Evolutionary conservation across 371 early-diverging fungal genomes (phyloP), one percentile per base, ranked within the genome.

Genomic region (Thermomucor indicae-seudaticae): DNA sequence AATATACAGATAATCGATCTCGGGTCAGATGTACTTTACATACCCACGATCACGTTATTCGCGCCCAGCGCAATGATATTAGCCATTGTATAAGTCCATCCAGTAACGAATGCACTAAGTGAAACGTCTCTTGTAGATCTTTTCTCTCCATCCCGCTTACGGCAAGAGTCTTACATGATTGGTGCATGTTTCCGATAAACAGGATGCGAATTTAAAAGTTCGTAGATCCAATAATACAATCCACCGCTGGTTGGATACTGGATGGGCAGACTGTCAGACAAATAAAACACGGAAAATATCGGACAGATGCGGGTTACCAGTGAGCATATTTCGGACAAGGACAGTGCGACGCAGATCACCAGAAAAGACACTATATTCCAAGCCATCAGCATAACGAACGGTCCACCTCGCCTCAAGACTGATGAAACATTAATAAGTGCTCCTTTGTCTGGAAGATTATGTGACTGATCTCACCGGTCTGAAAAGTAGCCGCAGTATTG

Each of bases 311-410:
- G n/a, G 46, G 20, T 31, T 20, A 53, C 53, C 53, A 86, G 62
- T 0, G 85, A 85, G 53, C 84, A 84, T 40, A 85, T 85, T 59
- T 88, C 88, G n/a, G 86, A 79, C 60, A 88, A 54, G 2, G 85
- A 77, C 24, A 85, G 59, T 1, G 81, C 85, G 25, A 85, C 64
- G 60, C 77, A 75, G 43, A 83, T 53, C 53, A 82, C 80, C 53
- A 83, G 83, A 38, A 74, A 40, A 11, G 80, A 74, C 6, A 82
- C 85, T 22, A 81, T 37, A 50, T 83, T 65, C 89, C 89, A 88
- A 40, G 65, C 58, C 17, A 70, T 22, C 20, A 74, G 38, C 68
- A 74, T 70, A 20, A 47, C 60, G 16, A 67, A 37, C 14, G 75
- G 75, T 2, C 75, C 73, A 14, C 73, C 73, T 43, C 75, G 63